These are phyloP conservation scores for Aspergillus campestris DNA, from an alignment of 495 filamentous ascomycete genomes.

Conservation along the genomic window DNA sequence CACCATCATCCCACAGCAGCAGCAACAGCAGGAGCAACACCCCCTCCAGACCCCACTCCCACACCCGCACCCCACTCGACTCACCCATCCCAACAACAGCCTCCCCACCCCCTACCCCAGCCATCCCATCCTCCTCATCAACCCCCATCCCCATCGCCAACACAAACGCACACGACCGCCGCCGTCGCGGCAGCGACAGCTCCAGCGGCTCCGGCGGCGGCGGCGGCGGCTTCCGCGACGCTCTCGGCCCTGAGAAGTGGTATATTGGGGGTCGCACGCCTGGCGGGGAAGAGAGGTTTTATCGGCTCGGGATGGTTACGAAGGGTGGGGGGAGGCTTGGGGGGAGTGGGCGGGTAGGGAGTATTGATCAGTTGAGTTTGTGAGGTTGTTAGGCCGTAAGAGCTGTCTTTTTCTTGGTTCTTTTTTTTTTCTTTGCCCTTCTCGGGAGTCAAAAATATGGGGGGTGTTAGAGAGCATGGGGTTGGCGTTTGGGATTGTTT, in stretches of 20 bases:
- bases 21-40: too few relatives aligned
- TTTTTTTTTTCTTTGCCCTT: not conserved
- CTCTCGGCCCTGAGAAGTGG: conserved; percentile 69
- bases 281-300: conserved; percentile 81
- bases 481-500: not conserved
- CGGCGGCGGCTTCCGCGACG: conserved; percentile 65
- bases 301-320: conserved; percentile 59
- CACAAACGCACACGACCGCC: conserved; percentile 26
- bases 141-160: conserved; percentile 34
- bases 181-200: conserved; percentile 58
- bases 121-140: conserved; percentile 6
- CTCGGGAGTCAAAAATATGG: not conserved
- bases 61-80: conserved; percentile 12
- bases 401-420: not conserved
- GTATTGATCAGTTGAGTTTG: conserved; percentile 56
- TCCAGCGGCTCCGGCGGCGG: conserved; percentile 69
- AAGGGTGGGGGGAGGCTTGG: conserved; percentile 40
- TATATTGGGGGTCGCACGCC: conserved; percentile 84
- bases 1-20: too few relatives aligned
- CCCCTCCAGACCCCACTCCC: conserved; percentile 16
- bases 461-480: too few relatives aligned
- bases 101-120: conserved; percentile 18
- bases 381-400: conserved; percentile 16
- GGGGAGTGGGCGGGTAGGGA: conserved; percentile 49
- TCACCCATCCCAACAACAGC: conserved; percentile 14